phyloP scores from a whole-genome alignment of 495 filamentous ascomycete genomes.

The Penicillium chermesinum region DNA sequence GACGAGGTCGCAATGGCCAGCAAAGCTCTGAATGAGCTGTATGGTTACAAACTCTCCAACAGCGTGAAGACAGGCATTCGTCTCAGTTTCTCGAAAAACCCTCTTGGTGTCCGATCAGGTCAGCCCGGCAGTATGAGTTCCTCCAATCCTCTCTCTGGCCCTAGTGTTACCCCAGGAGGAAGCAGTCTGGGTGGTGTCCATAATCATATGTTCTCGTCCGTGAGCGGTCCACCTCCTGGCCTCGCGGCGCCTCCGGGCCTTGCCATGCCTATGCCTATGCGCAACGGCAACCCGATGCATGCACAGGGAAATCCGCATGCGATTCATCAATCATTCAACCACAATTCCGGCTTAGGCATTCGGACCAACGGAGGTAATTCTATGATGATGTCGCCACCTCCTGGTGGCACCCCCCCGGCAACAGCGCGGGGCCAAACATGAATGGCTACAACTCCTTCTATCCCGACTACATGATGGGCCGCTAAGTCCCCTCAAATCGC shows the following conservation, averaged over 20 bases:
- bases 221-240: conserved; percentile 71
- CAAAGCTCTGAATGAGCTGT: conserved; percentile 86
- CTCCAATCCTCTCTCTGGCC: conserved; percentile 45
- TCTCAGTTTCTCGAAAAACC: conserved; percentile 98
- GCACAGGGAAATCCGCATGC: conserved; percentile 29
- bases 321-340: conserved; percentile 37
- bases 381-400: conserved; percentile 40
- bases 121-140: conserved; percentile 55
- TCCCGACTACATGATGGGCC: conserved; percentile 59
- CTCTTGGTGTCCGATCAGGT: conserved; percentile 81
- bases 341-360: conserved; percentile 43
- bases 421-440: conserved; percentile 35
- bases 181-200: conserved; percentile 54
- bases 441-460: conserved; percentile 45
- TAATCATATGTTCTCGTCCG: conserved; percentile 60
- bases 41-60: conserved; percentile 84
- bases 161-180: conserved; percentile 40
- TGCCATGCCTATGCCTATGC: conserved; percentile 33
- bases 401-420: conserved; percentile 33
- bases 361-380: conserved; percentile 38
- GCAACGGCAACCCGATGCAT: conserved; percentile 35
- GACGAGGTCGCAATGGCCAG: conserved; percentile 93
- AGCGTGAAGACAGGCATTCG: conserved; percentile 94
- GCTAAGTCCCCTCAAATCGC: conserved; percentile 33
- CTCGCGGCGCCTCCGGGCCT: conserved; percentile 66